Conservation (phyloP, 257 asterid species). For the Ilex asprella region DNA sequence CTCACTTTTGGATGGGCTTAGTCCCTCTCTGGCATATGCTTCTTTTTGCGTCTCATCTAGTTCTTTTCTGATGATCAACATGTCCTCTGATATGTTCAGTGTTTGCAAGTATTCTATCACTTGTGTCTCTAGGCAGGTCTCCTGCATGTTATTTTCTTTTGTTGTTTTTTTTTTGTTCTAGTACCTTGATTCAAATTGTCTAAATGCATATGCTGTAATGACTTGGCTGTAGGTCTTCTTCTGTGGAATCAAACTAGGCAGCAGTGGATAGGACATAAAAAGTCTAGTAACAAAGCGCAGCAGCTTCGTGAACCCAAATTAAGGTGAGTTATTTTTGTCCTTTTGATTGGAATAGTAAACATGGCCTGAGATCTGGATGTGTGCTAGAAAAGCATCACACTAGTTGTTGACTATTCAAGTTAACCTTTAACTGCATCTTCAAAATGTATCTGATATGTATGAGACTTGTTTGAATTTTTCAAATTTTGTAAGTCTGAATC, state of each 20-base stretch:
- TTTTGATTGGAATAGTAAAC: no score
- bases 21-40: neutral
- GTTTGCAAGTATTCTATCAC: neutral
- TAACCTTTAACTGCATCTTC: no score
- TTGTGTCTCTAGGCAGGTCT: neutral
- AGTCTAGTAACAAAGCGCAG: conserved; percentile 23
- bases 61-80: no score
- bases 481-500: no score
- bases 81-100: neutral
- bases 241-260: conserved; percentile 68
- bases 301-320: conserved; percentile 51
- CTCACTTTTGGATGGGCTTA: neutral
- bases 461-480: no score
- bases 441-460: no score
- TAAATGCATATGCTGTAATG: conserved; percentile 13
- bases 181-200: conserved; percentile 5
- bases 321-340: conserved; percentile 35
- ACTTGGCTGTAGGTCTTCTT: conserved; percentile 46
- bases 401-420: no score
- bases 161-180: neutral
- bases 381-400: no score
- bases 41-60: neutral
- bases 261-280: conserved; percentile 61
- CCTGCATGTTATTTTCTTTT: neutral
- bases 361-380: no score